Base-by-base conservation (phyloP, 441 rosid species). In the Euphorbia neoarborescens region DNA sequence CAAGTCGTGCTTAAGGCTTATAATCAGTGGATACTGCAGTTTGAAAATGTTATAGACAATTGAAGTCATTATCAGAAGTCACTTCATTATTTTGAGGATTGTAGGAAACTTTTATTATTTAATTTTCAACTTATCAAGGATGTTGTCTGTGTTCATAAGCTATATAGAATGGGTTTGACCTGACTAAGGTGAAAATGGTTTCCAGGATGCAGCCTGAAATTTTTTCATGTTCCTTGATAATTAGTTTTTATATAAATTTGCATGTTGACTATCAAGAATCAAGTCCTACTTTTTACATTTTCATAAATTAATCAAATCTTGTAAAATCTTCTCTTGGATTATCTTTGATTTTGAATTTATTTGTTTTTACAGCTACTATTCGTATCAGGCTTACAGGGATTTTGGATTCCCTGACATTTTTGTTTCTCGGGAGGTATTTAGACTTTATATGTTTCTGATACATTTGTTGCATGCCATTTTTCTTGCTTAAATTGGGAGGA, bases 351-450 rank as follows among this genome's bases (percentile, higher is more conserved):
- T 72, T 57, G 44, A 57, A 35, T 66, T 62, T 25, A 76, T 77
- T 38, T 70, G 61, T 71, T 71, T 42, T 71, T 38, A 37, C 90
- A 92, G 97, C 84, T 88, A 94, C 88, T 92, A 92, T 80, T 92
- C 97, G 25, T 90, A 89, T 68, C 83, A 65, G 78, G 98, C 96
- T 44, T 90, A 62, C 80, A 71, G 82, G 76, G 99, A 94, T 79
- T 90, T 85, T 75, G 98, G 98, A 66, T 92, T 88, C 82, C 88
- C 87, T 11, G 91, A 90, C 78, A 83, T 89, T 70, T 94, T 90
- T 79, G 83, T 92, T 80, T 92, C 99, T 51, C 91, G 92, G n/a
- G 98, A 94, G 99, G 99, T 94, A 90, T 65, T 46, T 4, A 2
- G 68, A 70, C 53, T 60, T 22, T 10, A 62, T 60, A 37, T 65